These are phyloP conservation scores for Saxophila tyrrhenica DNA, from an alignment of 495 filamentous ascomycete species.

Conservation along the genomic window DNA sequence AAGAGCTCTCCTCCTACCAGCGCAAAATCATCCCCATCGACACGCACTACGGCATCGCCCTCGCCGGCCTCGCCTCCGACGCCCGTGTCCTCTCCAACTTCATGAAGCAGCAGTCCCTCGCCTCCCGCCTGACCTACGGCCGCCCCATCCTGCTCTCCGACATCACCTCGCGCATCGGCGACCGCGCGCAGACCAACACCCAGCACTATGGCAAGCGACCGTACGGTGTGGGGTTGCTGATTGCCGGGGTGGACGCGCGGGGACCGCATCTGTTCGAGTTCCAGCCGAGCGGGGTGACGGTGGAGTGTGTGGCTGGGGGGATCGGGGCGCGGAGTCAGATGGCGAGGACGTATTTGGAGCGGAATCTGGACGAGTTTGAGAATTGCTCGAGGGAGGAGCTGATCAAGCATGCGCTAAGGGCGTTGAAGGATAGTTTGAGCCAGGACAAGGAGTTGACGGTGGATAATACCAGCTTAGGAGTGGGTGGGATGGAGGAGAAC, in stretches of 20 bases:
- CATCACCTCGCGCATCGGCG: slow-evolving; percentile 79
- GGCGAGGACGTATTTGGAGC: slow-evolving; percentile 91
- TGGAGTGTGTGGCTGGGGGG: slow-evolving; percentile 91
- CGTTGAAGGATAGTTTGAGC: slow-evolving; percentile 86
- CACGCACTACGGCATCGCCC: slow-evolving; percentile 86
- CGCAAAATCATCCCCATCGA: slow-evolving; percentile 97
- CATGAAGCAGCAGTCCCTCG: slow-evolving; percentile 98
- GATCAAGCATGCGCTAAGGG: slow-evolving; percentile 76
- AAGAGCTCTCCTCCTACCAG: slow-evolving; percentile 99
- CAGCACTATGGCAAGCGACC: slow-evolving; percentile 95
- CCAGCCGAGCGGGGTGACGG: slow-evolving; percentile 87
- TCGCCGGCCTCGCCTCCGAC: slow-evolving; percentile 94
- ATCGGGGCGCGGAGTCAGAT: slow-evolving; percentile 95
- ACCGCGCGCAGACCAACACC: slow-evolving; percentile 94
- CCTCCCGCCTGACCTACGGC: slow-evolving; percentile 88
- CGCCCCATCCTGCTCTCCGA: slow-evolving; percentile 80
- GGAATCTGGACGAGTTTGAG: slow-evolving; percentile 72
- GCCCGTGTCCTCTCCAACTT: slow-evolving; percentile 99
- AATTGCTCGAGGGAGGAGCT: slow-evolving; percentile 68
- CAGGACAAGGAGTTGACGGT: slow-evolving; percentile 96
- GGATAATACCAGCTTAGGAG: slow-evolving; percentile 86
- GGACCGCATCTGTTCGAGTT: slow-evolving; percentile 97
- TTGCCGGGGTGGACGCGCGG: slow-evolving; percentile 85
- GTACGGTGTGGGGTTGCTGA: slow-evolving; percentile 88
- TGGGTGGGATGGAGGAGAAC: slow-evolving; percentile 48